Evolutionary conservation across 257 asterid genomes (phyloP).

Genomic region (Perilla frutescens): DNA sequence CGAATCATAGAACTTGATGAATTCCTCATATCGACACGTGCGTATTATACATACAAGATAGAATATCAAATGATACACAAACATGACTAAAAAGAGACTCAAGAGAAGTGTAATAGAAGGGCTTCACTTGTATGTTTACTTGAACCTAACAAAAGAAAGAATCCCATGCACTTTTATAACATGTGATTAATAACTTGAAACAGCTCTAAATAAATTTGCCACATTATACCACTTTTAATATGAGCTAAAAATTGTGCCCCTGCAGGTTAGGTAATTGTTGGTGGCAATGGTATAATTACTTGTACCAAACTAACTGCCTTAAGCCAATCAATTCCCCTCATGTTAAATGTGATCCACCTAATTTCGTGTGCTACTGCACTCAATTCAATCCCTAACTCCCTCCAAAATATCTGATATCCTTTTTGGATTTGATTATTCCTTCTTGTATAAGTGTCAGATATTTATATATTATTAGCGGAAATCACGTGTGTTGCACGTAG

Average conservation of each 20-base stretch:
- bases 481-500: too few relatives aligned
- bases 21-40: not conserved
- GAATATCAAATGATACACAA: not conserved
- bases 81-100: not conserved
- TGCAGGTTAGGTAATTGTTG: constrained; percentile 36
- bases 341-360: constrained; percentile 32
- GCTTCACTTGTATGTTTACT: not conserved
- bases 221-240: not conserved
- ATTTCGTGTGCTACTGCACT: constrained; percentile 19
- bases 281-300: constrained; percentile 15
- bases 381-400: not conserved
- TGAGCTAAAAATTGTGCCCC: not conserved
- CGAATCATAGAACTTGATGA: too few relatives aligned
- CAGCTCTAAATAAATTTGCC: not conserved
- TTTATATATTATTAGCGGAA: too few relatives aligned
- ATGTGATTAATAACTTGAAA: constrained; percentile 31
- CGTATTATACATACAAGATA: too few relatives aligned
- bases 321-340: constrained; percentile 24
- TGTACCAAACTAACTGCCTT: constrained; percentile 32
- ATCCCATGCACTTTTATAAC: not conserved
- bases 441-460: too few relatives aligned
- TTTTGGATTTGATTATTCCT: too few relatives aligned
- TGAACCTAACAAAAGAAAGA: not conserved
- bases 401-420: not conserved
- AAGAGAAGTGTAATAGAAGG: not conserved